phyloP scores from a whole-genome alignment of 768 basidiomycete species.

The Lactarius trivialis region DNA sequence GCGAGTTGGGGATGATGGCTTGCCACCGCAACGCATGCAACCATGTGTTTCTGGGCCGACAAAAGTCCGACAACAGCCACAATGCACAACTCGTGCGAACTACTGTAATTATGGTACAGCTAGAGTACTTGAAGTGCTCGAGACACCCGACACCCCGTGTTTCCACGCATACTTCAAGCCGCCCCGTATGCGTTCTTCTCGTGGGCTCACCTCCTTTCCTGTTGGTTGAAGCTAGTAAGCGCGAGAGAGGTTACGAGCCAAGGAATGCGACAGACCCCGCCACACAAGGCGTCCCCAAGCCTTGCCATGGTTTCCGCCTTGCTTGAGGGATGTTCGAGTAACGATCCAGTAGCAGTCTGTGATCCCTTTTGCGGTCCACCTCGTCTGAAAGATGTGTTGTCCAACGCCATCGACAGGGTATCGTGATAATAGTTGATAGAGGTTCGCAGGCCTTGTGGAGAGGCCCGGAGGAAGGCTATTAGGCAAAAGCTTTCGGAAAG shows the following conservation, averaged over 20 bases:
- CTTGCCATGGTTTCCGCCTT: conserved; percentile 68
- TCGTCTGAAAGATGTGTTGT: conserved; percentile 58
- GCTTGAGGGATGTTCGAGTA: conserved; percentile 64
- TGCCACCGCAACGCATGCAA: neutral
- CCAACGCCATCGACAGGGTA: conserved; percentile 64
- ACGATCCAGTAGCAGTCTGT: conserved; percentile 66
- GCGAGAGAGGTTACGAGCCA: neutral
- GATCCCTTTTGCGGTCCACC: conserved; percentile 69
- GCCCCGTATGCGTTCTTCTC: conserved; percentile 60
- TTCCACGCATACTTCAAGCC: conserved; percentile 71
- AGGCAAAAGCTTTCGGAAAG: conserved; percentile 54
- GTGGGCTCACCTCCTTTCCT: conserved; percentile 57
- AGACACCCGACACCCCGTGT: conserved; percentile 43
- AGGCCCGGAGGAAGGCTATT: conserved; percentile 54
- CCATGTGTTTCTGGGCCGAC: conserved; percentile 2
- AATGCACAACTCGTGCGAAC: neutral
- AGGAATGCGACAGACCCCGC: conserved; percentile 50
- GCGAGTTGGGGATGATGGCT: neutral
- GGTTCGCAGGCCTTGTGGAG: conserved; percentile 47
- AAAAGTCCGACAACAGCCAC: neutral
- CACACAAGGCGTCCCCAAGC: conserved; percentile 78
- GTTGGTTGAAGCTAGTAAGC: neutral
- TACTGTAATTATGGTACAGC: conserved; percentile 5
- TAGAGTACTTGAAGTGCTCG: neutral
- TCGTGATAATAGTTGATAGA: conserved; percentile 68